Conservation (phyloP, 768 basidiomycete genomes). For the Saitozyma sp. region DNA sequence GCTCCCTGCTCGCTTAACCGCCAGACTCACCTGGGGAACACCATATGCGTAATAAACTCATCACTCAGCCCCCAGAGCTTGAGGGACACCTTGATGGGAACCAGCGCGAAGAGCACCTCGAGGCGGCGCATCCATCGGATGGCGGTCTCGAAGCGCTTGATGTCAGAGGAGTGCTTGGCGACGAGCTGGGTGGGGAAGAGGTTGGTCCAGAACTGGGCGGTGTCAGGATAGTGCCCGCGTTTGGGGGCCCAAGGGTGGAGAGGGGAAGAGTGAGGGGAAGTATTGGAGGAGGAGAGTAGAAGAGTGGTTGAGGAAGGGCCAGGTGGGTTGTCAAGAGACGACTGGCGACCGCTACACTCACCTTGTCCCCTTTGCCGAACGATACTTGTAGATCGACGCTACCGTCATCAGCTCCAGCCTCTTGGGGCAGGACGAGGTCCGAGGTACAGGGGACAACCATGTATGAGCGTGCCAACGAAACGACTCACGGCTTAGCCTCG, state of each 20-base stretch:
- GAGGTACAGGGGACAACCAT: no score
- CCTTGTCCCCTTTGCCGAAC: conserved; percentile 56
- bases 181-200: conserved; percentile 56
- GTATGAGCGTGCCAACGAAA: not conserved
- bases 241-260: no score
- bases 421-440: not conserved
- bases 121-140: conserved; percentile 53
- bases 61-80: conserved; percentile 55
- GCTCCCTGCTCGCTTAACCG: no score
- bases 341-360: conserved; percentile 10
- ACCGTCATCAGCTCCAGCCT: conserved; percentile 1
- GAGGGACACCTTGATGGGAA: conserved; percentile 55
- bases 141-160: conserved; percentile 50
- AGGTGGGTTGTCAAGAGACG: no score
- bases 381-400: conserved; percentile 56
- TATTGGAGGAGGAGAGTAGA: no score
- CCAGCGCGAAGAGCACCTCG: conserved; percentile 54
- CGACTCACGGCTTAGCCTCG: conserved; percentile 51
- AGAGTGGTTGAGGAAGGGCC: no score
- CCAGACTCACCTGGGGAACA: conserved; percentile 47
- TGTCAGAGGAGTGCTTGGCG: conserved; percentile 52
- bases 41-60: conserved; percentile 54
- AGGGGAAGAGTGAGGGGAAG: no score
- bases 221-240: not conserved
- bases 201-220: conserved; percentile 55